These are phyloP conservation scores for Ploettnerulaceae sp. DNA, from an alignment of 2,329 filamentous ascomycete species.

Conservation along the genomic window DNA sequence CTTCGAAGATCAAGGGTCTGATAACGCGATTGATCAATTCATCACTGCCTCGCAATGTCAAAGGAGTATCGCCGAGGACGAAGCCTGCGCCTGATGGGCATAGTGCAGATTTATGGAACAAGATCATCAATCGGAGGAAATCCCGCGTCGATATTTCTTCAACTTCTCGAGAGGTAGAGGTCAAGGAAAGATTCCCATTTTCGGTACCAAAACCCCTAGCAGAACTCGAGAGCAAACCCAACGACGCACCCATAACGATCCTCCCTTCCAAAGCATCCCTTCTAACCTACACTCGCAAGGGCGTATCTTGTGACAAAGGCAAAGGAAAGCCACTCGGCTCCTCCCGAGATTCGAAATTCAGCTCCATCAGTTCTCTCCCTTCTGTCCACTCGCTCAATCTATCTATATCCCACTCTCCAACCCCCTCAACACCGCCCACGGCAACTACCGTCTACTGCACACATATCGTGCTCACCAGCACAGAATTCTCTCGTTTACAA, in stretches of 20 bases:
- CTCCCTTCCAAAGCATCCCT: not conserved
- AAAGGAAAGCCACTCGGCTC: not conserved
- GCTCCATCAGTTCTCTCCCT: conserved; percentile 4
- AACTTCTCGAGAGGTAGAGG: too few relatives aligned
- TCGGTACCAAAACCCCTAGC: not conserved
- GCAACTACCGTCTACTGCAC: not conserved
- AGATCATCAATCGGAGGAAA: too few relatives aligned
- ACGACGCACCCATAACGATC: not conserved
- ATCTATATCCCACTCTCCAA: not conserved
- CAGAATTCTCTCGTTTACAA: conserved; percentile 2
- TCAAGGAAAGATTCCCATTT: not conserved
- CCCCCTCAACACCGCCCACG: not conserved
- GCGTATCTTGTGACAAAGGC: conserved; percentile 9
- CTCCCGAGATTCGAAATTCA: conserved; percentile 14
- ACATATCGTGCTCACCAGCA: not conserved
- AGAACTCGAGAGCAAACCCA: not conserved
- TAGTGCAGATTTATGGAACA: not conserved
- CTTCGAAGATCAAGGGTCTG: conserved; percentile 2
- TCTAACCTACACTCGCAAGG: conserved; percentile 1
- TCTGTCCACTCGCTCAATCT: not conserved
- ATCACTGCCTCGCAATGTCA: not conserved
- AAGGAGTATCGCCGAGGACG: not conserved
- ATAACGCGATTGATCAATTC: not conserved
- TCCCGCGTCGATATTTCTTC: too few relatives aligned
- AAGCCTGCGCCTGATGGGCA: not conserved